Conservation (phyloP, 352 stramenopile genomes). For the Discostella stelligera region DNA sequence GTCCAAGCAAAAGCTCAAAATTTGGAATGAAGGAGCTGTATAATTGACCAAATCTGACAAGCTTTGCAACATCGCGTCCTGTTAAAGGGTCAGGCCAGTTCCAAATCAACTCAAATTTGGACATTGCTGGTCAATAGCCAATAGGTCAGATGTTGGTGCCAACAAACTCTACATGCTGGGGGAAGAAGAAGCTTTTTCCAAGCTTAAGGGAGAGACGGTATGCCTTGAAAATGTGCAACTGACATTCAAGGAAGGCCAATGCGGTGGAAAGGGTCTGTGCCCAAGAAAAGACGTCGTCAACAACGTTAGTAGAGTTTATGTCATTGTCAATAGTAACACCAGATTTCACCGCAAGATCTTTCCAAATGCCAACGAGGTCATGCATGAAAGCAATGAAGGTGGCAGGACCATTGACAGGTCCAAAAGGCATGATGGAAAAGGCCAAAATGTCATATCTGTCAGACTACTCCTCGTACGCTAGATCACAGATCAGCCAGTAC, state of each 20-base stretch:
- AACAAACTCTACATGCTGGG: conserved; percentile 14
- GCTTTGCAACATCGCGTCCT: neutral
- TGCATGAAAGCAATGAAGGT: conserved; percentile 29
- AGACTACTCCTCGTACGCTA: no score
- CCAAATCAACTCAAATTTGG: conserved; percentile 4
- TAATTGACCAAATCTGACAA: neutral
- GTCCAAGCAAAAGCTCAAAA: neutral
- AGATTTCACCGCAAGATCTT: neutral
- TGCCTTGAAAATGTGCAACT: conserved; percentile 1
- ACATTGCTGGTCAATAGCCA: conserved; percentile 11
- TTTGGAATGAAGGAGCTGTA: neutral
- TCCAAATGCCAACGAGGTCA: conserved; percentile 22
- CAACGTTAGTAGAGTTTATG: neutral
- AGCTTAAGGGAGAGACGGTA: neutral
- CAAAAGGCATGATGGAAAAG: conserved; percentile 20
- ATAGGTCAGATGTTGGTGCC: neutral
- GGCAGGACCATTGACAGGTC: neutral
- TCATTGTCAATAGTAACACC: neutral
- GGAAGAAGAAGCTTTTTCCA: conserved; percentile 18
- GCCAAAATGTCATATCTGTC: no score
- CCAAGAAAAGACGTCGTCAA: conserved; percentile 3
- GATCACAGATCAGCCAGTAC: no score
- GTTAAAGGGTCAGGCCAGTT: conserved; percentile 3
- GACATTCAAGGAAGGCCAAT: conserved; percentile 24
- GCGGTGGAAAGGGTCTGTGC: neutral